Percentiles rank a stretch among this genome's conserved stretches.
Conservation (phyloP, 306 rosid species). For the Sphenostylis stenocarpa region DNA sequence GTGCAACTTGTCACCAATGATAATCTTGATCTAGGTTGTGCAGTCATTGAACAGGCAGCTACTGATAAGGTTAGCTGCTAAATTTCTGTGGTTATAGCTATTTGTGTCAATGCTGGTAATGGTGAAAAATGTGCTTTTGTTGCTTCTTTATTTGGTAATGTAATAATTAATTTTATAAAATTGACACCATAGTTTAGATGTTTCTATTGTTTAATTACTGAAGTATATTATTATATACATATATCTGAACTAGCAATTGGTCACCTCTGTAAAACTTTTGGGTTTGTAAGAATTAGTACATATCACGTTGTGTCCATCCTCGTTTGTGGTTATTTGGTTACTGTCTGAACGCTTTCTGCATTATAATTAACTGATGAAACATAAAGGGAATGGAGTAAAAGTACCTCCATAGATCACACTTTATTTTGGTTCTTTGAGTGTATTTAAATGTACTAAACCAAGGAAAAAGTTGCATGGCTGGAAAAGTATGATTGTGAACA, state of each 20-base stretch:
- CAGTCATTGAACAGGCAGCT: slow-evolving; percentile 93
- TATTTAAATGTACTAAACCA: neutral
- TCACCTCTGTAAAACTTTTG: neutral
- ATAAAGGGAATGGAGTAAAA: neutral
- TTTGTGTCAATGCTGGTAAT: neutral
- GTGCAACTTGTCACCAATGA: slow-evolving; percentile 96
- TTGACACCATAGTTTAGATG: neutral
- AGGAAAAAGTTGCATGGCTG: neutral
- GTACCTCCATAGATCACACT: neutral
- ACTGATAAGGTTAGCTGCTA: slow-evolving; percentile 79
- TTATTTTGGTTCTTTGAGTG: neutral
- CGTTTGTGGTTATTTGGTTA: slow-evolving; percentile 8
- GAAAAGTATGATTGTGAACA: neutral
- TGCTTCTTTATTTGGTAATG: neutral
- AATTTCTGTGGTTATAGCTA: slow-evolving; percentile 16
- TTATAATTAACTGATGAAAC: neutral
- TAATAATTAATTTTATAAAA: neutral
- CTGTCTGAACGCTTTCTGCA: neutral
- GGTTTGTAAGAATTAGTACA: neutral
- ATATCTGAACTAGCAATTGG: neutral
- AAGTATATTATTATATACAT: neutral
- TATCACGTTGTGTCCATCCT: neutral
- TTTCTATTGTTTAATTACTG: neutral
- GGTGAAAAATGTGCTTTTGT: slow-evolving; percentile 3
- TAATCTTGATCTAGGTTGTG: slow-evolving; percentile 99